These are phyloP conservation scores for Sambucus nigra DNA, from an alignment of 129 eudicot genomes.

Conservation along the genomic window DNA sequence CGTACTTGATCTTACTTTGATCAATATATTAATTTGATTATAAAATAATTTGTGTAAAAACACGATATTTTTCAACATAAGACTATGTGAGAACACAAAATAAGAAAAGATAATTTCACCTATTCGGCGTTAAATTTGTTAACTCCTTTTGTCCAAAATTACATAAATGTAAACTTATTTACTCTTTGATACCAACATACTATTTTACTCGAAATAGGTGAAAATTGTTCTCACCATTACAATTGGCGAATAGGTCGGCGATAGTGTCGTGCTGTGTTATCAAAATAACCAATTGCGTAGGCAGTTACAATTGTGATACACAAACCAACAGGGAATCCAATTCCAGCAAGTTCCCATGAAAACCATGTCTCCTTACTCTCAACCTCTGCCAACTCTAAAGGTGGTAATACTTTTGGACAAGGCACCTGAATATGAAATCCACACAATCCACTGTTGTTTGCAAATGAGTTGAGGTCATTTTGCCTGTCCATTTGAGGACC, in stretches of 20 bases:
- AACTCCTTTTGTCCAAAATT: too few species aligned
- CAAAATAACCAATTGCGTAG: background rate
- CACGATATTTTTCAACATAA: too few species aligned
- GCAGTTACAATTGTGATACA: background rate
- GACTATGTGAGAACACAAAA: too few species aligned
- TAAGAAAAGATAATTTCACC: too few species aligned
- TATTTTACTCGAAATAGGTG: too few species aligned
- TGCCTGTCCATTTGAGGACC: constrained; percentile 10
- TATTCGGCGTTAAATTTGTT: too few species aligned
- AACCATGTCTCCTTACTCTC: background rate
- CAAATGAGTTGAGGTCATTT: background rate
- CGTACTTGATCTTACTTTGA: too few species aligned
- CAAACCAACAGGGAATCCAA: constrained; percentile 11
- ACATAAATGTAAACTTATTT: too few species aligned
- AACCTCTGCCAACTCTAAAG: background rate
- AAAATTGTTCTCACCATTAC: too few species aligned
- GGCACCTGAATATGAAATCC: constrained; percentile 9
- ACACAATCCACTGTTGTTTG: constrained; percentile 15
- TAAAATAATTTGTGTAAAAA: too few species aligned
- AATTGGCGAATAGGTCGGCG: background rate
- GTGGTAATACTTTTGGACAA: background rate
- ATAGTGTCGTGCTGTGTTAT: background rate
- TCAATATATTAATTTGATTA: too few species aligned
- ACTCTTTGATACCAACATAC: too few species aligned
- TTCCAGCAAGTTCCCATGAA: background rate